Evolutionary conservation across 1,139 yeast genomes (phyloP).

Genomic region (Saccharomyces pastorianus): DNA sequence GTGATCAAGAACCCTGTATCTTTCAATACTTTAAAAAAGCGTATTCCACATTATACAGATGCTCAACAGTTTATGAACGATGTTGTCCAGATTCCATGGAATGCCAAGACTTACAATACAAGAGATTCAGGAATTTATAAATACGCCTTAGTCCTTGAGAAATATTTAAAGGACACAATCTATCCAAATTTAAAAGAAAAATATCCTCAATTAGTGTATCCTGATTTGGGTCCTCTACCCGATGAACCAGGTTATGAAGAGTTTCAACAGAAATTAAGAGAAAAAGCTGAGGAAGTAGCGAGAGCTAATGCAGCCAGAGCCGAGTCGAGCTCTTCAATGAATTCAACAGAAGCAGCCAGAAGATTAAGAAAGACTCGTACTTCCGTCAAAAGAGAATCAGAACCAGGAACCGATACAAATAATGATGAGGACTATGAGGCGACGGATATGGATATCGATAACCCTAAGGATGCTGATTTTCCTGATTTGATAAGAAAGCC

Average conservation of each 20-base stretch:
- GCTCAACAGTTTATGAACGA: slow-evolving; percentile 69
- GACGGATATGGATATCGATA: slow-evolving; percentile 33
- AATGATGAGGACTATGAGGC: slow-evolving; percentile 19
- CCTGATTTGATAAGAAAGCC: background rate
- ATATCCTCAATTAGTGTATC: slow-evolving; percentile 45
- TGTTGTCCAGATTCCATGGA: slow-evolving; percentile 79
- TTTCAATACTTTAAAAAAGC: slow-evolving; percentile 52
- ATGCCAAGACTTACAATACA: slow-evolving; percentile 76
- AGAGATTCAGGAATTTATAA: slow-evolving; percentile 58
- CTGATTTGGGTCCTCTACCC: slow-evolving; percentile 70
- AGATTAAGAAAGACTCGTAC: background rate
- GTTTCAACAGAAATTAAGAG: slow-evolving; percentile 4
- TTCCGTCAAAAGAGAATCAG: background rate
- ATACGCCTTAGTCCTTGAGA: slow-evolving; percentile 66
- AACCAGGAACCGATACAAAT: slow-evolving; percentile 15
- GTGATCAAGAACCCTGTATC: slow-evolving; percentile 68
- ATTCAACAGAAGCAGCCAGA: slow-evolving; percentile 7
- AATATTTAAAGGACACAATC: slow-evolving; percentile 45
- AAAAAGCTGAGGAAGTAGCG: slow-evolving; percentile 4
- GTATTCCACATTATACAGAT: slow-evolving; percentile 42
- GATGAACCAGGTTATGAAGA: slow-evolving; percentile 33
- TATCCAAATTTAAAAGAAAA: slow-evolving; percentile 44
- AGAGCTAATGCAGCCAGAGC: slow-evolving; percentile 2
- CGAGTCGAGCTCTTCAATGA: slow-evolving; percentile 3
- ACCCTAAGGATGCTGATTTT: slow-evolving; percentile 1